A percentile compares a stretch with the other conserved stretches of the same genome.
Evolutionary conservation across 2,329 filamentous ascomycete genomes (phyloP).

Genomic region (Helotiales sp.): DNA sequence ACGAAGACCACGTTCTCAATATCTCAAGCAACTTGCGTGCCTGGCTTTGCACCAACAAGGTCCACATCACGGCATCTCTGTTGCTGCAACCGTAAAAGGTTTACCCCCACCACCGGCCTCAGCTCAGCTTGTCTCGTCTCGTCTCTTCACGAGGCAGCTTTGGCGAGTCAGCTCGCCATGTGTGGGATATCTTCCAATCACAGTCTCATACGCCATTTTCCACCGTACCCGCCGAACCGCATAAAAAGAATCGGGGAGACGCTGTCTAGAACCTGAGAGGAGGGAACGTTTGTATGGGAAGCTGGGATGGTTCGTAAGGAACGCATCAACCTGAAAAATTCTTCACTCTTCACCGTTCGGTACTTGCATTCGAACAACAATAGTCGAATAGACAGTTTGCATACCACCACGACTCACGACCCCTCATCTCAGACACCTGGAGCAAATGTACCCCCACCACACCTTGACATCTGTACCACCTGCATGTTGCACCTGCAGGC

Average conservation of each 20-base stretch:
- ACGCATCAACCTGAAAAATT: neutral
- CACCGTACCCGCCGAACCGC: neutral
- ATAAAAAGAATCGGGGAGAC: neutral
- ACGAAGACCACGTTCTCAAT: neutral
- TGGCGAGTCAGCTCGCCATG: slow-evolving; percentile 1
- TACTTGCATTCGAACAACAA: neutral
- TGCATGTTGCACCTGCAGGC: neutral
- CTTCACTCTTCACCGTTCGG: neutral
- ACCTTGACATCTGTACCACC: neutral
- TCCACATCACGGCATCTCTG: neutral
- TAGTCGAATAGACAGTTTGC: neutral
- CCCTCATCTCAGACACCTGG: neutral
- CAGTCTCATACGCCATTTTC: neutral
- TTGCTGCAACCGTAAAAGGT: neutral
- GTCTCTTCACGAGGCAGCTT: neutral
- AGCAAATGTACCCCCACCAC: neutral
- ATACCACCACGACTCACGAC: neutral
- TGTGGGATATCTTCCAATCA: neutral
- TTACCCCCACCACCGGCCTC: neutral
- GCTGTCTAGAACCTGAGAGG: neutral
- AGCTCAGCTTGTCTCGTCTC: neutral
- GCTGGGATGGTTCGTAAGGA: neutral
- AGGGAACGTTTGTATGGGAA: neutral
- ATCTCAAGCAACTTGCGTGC: neutral
- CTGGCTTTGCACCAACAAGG: neutral